A percentile compares a stretch with the other conserved stretches of the same genome.
phyloP scores from a whole-genome alignment of 2,329 filamentous ascomycete genomes.

The Penicillium sp. region DNA sequence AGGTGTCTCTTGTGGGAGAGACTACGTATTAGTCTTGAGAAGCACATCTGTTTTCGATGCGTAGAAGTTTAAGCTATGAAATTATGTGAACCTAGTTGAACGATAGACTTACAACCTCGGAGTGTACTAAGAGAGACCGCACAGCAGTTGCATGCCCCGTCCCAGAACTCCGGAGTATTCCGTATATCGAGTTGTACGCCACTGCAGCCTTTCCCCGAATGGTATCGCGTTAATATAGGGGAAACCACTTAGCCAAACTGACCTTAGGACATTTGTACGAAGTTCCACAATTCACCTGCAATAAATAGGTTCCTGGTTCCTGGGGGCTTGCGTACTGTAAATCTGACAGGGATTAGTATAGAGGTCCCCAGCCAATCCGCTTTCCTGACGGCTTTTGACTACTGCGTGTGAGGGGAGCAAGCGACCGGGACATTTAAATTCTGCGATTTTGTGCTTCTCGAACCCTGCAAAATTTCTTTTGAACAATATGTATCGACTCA shows the following conservation, averaged over 20 bases:
- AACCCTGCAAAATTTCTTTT: not conserved
- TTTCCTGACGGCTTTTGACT: not conserved
- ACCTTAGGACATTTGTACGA: not conserved
- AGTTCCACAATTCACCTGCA: not conserved
- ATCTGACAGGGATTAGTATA: not conserved
- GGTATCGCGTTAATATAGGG: not conserved
- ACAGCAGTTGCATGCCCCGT: too few species aligned
- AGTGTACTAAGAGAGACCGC: too few species aligned
- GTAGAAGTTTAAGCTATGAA: too few species aligned
- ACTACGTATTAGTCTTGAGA: too few species aligned
- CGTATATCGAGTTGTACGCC: too few species aligned
- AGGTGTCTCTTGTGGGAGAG: too few species aligned
- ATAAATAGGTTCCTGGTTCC: not conserved
- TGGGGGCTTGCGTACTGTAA: not conserved
- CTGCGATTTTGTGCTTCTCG: not conserved
- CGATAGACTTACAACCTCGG: too few species aligned
- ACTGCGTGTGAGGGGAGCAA: not conserved
- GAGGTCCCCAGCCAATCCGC: not conserved
- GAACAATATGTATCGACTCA: not conserved
- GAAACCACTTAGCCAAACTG: not conserved
- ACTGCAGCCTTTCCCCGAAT: too few species aligned
- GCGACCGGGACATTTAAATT: not conserved
- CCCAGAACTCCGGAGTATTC: too few species aligned
- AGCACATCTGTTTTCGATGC: too few species aligned
- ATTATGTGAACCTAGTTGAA: too few species aligned